phyloP scores from a whole-genome alignment of 148 eudicot genomes.

The Vaccinium corymbosum region DNA sequence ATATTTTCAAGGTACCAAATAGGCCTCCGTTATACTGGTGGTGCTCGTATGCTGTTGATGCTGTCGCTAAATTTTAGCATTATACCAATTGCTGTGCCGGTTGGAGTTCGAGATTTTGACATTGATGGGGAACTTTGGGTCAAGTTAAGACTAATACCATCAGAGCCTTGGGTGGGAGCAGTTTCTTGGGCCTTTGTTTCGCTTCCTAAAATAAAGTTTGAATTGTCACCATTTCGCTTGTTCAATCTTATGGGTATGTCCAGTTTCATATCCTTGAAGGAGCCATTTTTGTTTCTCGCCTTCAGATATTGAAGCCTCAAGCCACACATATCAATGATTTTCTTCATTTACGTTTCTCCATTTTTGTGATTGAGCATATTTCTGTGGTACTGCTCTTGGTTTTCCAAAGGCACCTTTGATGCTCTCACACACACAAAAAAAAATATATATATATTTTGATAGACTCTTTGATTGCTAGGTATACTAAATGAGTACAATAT shows the following conservation, averaged over 20 bases:
- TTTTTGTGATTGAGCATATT: not conserved
- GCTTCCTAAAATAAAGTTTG: slow-evolving; percentile 88
- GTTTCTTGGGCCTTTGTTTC: slow-evolving; percentile 97
- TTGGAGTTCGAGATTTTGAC: slow-evolving; percentile 88
- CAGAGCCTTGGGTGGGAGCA: slow-evolving; percentile 95
- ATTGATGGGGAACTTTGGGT: slow-evolving; percentile 99
- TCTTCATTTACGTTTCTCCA: not conserved
- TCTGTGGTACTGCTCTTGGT: not conserved
- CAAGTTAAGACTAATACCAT: slow-evolving; percentile 72
- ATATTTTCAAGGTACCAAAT: slow-evolving; percentile 75
- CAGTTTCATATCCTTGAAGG: not conserved
- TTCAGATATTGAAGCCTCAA: not conserved
- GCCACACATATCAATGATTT: not conserved
- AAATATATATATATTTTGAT: not conserved
- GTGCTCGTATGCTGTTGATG: slow-evolving; percentile 92
- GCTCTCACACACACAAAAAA: not conserved
- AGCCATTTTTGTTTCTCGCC: not conserved
- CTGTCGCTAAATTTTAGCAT: slow-evolving; percentile 80
- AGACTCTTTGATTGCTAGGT: not conserved
- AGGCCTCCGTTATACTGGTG: slow-evolving; percentile 95
- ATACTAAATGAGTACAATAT: not conserved
- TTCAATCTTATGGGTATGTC: slow-evolving; percentile 89
- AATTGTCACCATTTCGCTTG: slow-evolving; percentile 84
- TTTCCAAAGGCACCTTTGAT: not conserved
- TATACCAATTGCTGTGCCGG: slow-evolving; percentile 81